A percentile compares a stretch with the other conserved stretches of the same genome.
These are phyloP conservation scores for Nemania bipapillata DNA, from an alignment of 2,329 filamentous ascomycete species.

Conservation along the genomic window DNA sequence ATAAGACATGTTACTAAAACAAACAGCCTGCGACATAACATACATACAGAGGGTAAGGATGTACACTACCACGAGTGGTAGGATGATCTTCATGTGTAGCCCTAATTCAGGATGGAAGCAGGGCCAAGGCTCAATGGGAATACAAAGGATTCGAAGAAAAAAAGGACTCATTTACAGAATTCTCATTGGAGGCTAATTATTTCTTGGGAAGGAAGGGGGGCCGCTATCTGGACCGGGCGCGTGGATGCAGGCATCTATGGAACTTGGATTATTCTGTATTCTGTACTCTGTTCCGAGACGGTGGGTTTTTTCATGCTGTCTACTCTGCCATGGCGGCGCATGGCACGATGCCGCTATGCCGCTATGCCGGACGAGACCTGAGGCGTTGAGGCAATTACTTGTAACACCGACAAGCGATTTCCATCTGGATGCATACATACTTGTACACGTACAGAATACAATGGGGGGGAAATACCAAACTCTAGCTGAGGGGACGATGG, in stretches of 20 bases:
- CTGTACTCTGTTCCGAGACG: not conserved
- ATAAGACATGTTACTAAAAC: not conserved
- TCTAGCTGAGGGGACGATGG: conserved; percentile 11
- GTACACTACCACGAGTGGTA: conserved; percentile 2
- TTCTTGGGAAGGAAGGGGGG: not conserved
- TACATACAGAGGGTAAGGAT: not conserved
- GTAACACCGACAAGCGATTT: not conserved
- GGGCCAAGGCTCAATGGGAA: conserved; percentile 14
- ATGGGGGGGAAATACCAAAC: too few species aligned
- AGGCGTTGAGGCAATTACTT: conserved; percentile 19
- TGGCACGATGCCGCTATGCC: conserved; percentile 1
- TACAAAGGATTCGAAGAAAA: not conserved
- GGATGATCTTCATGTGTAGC: conserved; percentile 17
- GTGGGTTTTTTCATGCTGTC: conserved; percentile 4
- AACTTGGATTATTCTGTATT: too few species aligned
- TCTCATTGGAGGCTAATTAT: conserved; percentile 29
- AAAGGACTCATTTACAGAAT: conserved; percentile 13
- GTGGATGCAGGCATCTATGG: conserved; percentile 7
- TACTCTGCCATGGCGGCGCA: too few species aligned
- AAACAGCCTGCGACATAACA: conserved; percentile 7
- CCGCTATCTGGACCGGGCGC: conserved; percentile 11
- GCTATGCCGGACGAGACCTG: not conserved
- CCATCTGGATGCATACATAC: not conserved
- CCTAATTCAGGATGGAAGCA: conserved; percentile 23
- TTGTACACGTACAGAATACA: too few species aligned